These are phyloP conservation scores for Galerina marginata DNA, from an alignment of 768 basidiomycete genomes.

Conservation along the genomic window DNA sequence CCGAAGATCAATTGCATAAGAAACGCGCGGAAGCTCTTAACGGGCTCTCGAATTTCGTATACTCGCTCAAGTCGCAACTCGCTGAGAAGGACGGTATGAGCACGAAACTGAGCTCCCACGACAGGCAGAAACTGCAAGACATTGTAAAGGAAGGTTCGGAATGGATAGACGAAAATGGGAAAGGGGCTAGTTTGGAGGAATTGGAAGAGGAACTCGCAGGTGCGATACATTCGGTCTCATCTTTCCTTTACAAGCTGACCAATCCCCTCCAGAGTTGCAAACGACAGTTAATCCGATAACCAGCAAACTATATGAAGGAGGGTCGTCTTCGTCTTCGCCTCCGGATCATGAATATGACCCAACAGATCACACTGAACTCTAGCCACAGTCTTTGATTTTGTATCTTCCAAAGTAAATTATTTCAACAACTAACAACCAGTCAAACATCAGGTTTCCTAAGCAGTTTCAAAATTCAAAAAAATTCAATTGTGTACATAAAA, in stretches of 20 bases:
- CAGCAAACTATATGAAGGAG: slow-evolving; percentile 25
- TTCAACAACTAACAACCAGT: too few relatives aligned
- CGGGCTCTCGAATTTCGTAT: slow-evolving; percentile 78
- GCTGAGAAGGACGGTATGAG: slow-evolving; percentile 76
- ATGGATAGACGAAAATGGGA: slow-evolving; percentile 77
- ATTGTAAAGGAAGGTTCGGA: slow-evolving; percentile 71
- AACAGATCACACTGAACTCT: slow-evolving; percentile 19
- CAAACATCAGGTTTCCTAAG: too few relatives aligned
- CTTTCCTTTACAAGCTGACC: neutral
- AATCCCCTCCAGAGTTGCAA: slow-evolving; percentile 25
- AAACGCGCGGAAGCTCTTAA: slow-evolving; percentile 87
- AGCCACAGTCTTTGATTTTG: neutral
- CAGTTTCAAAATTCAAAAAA: too few relatives aligned
- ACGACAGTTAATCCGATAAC: slow-evolving; percentile 31
- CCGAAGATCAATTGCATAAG: slow-evolving; percentile 31
- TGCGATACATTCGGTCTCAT: slow-evolving; percentile 17
- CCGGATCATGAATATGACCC: slow-evolving; percentile 6
- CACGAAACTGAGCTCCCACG: slow-evolving; percentile 61
- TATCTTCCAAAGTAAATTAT: too few relatives aligned
- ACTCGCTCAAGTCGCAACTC: slow-evolving; percentile 87
- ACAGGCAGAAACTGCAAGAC: slow-evolving; percentile 64
- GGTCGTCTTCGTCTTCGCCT: neutral
- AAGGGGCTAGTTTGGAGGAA: slow-evolving; percentile 69
- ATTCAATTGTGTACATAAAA: too few relatives aligned
- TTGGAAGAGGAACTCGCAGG: slow-evolving; percentile 76